Base-by-base conservation (phyloP, 2,329 filamentous ascomycete species). In the Venturia aucupariae region DNA sequence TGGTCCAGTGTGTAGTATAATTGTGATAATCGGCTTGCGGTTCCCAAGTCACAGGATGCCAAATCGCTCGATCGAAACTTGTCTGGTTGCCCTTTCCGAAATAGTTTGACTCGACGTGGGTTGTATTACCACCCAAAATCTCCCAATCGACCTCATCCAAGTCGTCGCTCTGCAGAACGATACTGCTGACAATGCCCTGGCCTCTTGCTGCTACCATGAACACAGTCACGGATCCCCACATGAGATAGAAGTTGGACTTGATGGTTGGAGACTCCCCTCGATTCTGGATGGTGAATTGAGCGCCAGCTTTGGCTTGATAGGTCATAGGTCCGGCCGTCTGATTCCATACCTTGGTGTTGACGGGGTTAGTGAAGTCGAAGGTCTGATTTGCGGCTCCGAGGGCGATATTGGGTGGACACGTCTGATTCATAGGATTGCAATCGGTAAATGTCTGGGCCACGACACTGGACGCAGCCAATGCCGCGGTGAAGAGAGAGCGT, bases 161-260 rank as follows among this genome's bases (percentile, higher is more conserved):
- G 71, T 86, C 85, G 75, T 97, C 93, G 17, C 92, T 97, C 77
- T 95, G 87, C 68, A 99, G 80, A 11, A 99, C 91, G 15, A 94
- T 83, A 54, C 91, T 94, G 75, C 90, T 96, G 69, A 99, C 92
- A 71, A 99, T 97, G 66, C 94, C 94, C 11, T 85, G 86, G 8
- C 94, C 94, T 0, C 91, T 63, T 27, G 68, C 67, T 46, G 68
- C 67, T 48, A 64, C 41, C 67, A 70, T 66, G 41, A 66, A 63
- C 61, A 70, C 68, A 32, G 67, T 67, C 30, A 66, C 65, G 30
- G 60, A 60, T 24, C 68, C 68, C 55, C 66, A 70, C 55, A 70
- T 64, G 65, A 68, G 60, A 60, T 69, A 69, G 61, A 68, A 69
- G 48, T 68, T 63, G 48, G 67, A 67, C 51, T 67, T 41, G 63